Percentiles rank a stretch among this genome's conserved stretches.
phyloP scores from a whole-genome alignment of 495 filamentous ascomycete genomes.

The Elaphomyces granulatus region DNA sequence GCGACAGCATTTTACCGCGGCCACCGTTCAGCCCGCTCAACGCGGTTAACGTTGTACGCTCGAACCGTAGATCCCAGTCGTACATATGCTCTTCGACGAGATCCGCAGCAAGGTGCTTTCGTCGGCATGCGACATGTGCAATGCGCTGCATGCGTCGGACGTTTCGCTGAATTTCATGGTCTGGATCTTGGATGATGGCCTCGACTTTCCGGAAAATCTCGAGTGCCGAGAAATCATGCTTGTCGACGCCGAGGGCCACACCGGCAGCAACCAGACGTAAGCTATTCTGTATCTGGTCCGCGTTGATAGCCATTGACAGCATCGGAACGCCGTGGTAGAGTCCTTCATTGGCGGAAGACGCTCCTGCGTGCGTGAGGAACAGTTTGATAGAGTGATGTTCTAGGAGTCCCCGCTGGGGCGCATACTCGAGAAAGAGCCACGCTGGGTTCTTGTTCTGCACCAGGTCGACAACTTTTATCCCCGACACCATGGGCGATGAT shows the following conservation, averaged over 20 bases:
- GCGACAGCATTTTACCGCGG: too few relatives aligned
- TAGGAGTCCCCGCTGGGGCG: slow-evolving; percentile 22
- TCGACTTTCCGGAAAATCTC: slow-evolving; percentile 15
- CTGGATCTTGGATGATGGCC: slow-evolving; percentile 11
- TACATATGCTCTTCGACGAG: slow-evolving; percentile 27
- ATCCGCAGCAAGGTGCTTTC: slow-evolving; percentile 23
- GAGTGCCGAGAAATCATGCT: slow-evolving; percentile 17
- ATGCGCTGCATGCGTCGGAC: slow-evolving; percentile 20
- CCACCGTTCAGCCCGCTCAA: slow-evolving; percentile 7
- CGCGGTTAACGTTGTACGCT: too few relatives aligned
- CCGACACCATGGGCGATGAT: too few relatives aligned
- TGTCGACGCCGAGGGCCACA: slow-evolving; percentile 15
- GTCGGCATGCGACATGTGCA: slow-evolving; percentile 17
- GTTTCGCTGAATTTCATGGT: slow-evolving; percentile 11
- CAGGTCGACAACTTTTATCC: too few relatives aligned
- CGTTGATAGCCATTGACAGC: slow-evolving; percentile 20
- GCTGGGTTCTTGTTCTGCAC: slow-evolving; percentile 12
- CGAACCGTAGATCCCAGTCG: slow-evolving; percentile 17
- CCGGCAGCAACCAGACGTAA: slow-evolving; percentile 19
- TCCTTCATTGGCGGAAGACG: slow-evolving; percentile 23
- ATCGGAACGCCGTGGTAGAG: slow-evolving; percentile 22
- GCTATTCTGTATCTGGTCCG: slow-evolving; percentile 21
- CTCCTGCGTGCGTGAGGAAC: slow-evolving; percentile 25
- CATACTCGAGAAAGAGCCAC: slow-evolving; percentile 16
- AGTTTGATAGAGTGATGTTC: slow-evolving; percentile 13